Percentiles rank a stretch among this genome's conserved stretches.
Conservation (phyloP, 2,329 filamentous ascomycete species). For the Penicillium sp. region DNA sequence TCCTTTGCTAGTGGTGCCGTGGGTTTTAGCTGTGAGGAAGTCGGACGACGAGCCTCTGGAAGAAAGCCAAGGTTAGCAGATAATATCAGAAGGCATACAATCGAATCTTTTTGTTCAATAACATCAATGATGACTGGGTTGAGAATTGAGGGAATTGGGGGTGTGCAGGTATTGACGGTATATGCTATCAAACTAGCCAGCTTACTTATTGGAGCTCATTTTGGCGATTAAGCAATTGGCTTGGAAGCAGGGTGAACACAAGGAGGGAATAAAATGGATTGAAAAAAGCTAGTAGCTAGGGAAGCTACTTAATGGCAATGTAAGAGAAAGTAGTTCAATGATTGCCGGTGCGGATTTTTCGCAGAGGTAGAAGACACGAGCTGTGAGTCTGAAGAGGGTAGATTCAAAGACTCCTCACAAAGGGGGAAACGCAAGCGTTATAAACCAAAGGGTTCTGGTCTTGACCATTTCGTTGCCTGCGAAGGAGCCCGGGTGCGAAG, state of each 20-base stretch:
- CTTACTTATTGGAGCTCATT: conserved; percentile 1
- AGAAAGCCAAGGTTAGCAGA: background rate
- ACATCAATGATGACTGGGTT: background rate
- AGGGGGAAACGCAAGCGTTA: background rate
- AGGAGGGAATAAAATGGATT: background rate
- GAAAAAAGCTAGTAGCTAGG: background rate
- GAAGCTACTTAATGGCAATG: background rate
- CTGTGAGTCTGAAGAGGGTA: background rate
- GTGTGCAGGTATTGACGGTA: background rate
- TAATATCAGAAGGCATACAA: background rate
- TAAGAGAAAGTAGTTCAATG: background rate
- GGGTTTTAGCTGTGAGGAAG: background rate
- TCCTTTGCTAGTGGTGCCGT: background rate
- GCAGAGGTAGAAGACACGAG: background rate
- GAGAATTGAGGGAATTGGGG: too few species aligned
- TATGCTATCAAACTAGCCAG: background rate
- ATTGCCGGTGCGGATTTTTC: background rate
- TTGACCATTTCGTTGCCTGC: background rate
- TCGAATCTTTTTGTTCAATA: background rate
- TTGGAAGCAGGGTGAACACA: background rate
- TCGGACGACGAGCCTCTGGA: background rate
- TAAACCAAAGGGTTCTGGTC: background rate
- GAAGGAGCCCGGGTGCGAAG: background rate
- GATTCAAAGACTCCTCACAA: too few species aligned
- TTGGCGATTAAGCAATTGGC: background rate